Evolutionary conservation across 1,139 yeast genomes (phyloP), one percentile per base, ranked within the genome.

Genomic region (Diutina sp.): DNA sequence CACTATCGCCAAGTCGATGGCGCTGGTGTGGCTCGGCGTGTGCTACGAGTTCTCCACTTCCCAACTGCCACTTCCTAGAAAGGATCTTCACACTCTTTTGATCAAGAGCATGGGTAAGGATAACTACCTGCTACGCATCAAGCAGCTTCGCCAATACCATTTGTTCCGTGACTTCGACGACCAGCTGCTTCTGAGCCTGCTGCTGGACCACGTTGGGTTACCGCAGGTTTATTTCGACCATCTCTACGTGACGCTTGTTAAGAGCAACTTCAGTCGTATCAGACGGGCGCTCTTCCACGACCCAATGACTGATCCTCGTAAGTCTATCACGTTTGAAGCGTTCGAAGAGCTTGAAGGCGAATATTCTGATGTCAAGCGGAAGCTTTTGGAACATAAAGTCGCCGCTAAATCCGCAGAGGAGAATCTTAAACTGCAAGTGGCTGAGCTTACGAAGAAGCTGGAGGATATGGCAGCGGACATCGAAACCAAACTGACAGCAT

Each of bases 21-120:
- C 87, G 1, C 78, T 90, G 0, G 74, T 87, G 25, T 70, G 91
- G 38, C 67, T 93, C 12, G 97, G 97, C 29, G 76, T 87, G 1
- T 76, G 84, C 0, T 95, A 89, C 65, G 97, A 91, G 61, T 93
- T 91, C 65, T 84, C 95, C 5, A 74, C 90, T 2, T 77, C 78
- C 56, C 72, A 74, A 2, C 87, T 97, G 0, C 91, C 97, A 0
- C 70, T 88, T 12, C 64, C 89, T 0, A 78, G 97, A 62, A 66
- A 69, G 0, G 86, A 83, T n/a, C 72, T 89, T 48, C 84, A 84
- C 64, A 70, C 80, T 1, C 70, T 89, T 51, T 71, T 95, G 44
- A 73, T 78, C 1, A 85, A 83, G 59, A 76, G 85, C n/a, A 73
- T 93, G 55, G 97, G 98, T 0, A 78, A 82, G 56, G 96, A 90